Evolutionary conservation across 2,329 filamentous ascomycete genomes (phyloP).

Genomic region (Fusarium sp.): DNA sequence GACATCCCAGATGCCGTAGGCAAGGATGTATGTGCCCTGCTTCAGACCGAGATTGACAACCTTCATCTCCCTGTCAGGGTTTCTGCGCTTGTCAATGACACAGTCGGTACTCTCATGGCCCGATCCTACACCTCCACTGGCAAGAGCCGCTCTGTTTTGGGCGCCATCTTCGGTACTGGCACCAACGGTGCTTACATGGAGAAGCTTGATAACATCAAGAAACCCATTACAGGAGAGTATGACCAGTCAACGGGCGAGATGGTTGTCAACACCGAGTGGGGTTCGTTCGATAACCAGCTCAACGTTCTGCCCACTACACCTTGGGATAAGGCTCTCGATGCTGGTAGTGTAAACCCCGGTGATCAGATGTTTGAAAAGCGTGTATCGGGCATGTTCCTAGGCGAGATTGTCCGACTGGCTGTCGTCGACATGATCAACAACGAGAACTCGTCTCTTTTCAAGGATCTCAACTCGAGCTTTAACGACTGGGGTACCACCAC

Average conservation of each 20-base stretch:
- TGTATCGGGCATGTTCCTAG: conserved; percentile 97
- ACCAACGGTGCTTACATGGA: conserved; percentile 98
- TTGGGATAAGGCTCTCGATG: conserved; percentile 84
- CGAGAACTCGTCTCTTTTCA: conserved; percentile 76
- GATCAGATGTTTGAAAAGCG: conserved; percentile 99
- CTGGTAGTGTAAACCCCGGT: conserved; percentile 86
- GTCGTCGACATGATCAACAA: conserved; percentile 79
- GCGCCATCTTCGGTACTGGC: conserved; percentile 96
- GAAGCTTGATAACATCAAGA: conserved; percentile 86
- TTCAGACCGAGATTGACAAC: conserved; percentile 90
- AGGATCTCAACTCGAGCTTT: conserved; percentile 76
- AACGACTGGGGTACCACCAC: conserved; percentile 79
- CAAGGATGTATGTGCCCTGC: conserved; percentile 90
- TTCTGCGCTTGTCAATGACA: conserved; percentile 97
- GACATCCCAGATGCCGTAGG: conserved; percentile 95
- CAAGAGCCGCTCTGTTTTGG: conserved; percentile 87
- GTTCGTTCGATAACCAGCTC: conserved; percentile 95
- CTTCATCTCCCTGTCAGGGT: conserved; percentile 90
- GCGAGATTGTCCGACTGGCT: conserved; percentile 87
- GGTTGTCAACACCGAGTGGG: conserved; percentile 99
- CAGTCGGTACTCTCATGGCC: conserved; percentile 97
- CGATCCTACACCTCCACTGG: conserved; percentile 93
- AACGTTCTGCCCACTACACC: conserved; percentile 86
- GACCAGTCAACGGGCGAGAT: conserved; percentile 88
- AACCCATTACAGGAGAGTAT: conserved; percentile 76